Evolutionary conservation across 176 grass and related monocot species (phyloP).

Genomic region (Cymbopogon citratus): DNA sequence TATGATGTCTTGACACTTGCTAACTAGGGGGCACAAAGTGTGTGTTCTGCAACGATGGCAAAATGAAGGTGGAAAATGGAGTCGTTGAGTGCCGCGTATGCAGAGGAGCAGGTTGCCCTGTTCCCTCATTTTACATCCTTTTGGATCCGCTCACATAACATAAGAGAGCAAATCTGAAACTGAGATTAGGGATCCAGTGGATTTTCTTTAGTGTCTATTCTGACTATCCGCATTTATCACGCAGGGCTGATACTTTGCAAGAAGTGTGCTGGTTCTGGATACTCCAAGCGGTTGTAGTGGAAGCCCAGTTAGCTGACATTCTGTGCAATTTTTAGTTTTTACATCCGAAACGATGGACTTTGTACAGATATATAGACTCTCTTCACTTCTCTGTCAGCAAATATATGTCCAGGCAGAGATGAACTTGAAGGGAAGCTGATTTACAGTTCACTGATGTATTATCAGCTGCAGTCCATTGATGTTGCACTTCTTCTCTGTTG

Average conservation of each 20-base stretch:
- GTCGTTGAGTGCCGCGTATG: conserved; percentile 75
- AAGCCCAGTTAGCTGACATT: neutral
- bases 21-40: conserved; percentile 78
- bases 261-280: conserved; percentile 90
- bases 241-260: conserved; percentile 89
- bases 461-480: neutral
- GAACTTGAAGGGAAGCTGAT: neutral
- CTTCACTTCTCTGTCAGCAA: neutral
- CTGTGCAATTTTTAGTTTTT: conserved; percentile 4
- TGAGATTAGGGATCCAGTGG: neutral
- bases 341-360: neutral
- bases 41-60: conserved; percentile 77
- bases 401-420: neutral
- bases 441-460: neutral
- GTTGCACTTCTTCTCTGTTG: neutral
- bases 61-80: conserved; percentile 81
- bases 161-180: neutral
- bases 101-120: conserved; percentile 76
- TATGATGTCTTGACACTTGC: neutral
- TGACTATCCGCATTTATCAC: conserved; percentile 8
- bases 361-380: neutral
- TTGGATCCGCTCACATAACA: neutral
- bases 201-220: neutral
- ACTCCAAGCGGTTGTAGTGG: conserved; percentile 74
- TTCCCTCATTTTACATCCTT: neutral